A percentile compares a stretch with the other conserved stretches of the same genome.
Evolutionary conservation across 495 filamentous ascomycete genomes (phyloP).

Genomic region (Platismatia glauca): DNA sequence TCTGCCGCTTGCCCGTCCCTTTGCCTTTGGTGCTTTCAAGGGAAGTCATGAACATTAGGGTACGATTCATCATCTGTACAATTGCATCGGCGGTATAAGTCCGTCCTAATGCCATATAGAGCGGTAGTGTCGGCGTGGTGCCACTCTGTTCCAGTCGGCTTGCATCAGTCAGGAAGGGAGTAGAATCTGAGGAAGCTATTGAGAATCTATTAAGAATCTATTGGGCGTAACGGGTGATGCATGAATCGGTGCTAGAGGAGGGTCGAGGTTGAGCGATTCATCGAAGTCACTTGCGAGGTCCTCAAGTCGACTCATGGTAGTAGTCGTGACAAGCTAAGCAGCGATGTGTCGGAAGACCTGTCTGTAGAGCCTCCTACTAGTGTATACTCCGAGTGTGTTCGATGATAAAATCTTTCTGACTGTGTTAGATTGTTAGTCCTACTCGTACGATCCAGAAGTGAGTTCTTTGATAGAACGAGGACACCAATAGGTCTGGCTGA

Average conservation of each 20-base stretch:
- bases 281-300: constrained; percentile 45
- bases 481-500: too few relatives aligned
- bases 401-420: too few relatives aligned
- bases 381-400: too few relatives aligned
- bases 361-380: too few relatives aligned
- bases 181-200: constrained; percentile 30
- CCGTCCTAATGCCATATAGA: constrained; percentile 48
- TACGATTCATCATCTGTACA: constrained; percentile 63
- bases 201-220: too few relatives aligned
- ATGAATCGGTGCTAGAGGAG: constrained; percentile 10
- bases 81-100: constrained; percentile 63
- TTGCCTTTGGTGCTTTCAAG: constrained; percentile 60
- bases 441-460: too few relatives aligned
- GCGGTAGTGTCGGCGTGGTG: constrained; percentile 42
- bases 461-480: too few relatives aligned
- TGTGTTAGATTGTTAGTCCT: too few relatives aligned
- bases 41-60: constrained; percentile 91
- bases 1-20: constrained; percentile 27
- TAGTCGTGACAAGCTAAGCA: neutral
- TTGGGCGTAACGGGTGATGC: constrained; percentile 1
- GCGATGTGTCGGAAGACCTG: too few relatives aligned
- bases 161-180: constrained; percentile 40
- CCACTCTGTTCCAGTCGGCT: constrained; percentile 29
- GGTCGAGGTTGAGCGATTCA: constrained; percentile 27
- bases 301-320: constrained; percentile 31